Percentiles rank a stretch among this genome's conserved stretches.
Conservation (phyloP, 345 rosid genomes). For the Conringia planisiliqua region DNA sequence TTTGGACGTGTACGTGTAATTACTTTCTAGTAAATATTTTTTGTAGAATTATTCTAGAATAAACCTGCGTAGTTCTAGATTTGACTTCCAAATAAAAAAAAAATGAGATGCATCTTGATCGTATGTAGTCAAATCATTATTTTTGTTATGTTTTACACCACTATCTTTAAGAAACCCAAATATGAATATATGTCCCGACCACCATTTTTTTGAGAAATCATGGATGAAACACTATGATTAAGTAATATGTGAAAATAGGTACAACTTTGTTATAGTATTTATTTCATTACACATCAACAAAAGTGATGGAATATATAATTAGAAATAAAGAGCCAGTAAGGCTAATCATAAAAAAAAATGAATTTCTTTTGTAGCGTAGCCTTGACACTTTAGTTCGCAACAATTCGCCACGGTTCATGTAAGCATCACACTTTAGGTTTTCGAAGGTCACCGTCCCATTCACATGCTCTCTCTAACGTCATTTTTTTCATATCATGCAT, state of each 20-base stretch:
- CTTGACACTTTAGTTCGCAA: constrained; percentile 15
- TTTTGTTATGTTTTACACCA: background rate
- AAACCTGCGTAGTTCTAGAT: background rate
- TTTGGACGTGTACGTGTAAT: background rate
- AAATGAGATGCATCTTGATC: background rate
- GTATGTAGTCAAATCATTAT: background rate
- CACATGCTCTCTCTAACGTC: constrained; percentile 10
- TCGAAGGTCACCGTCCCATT: constrained; percentile 28
- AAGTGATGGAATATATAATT: background rate
- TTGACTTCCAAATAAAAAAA: background rate
- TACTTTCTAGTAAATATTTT: background rate
- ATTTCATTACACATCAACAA: background rate
- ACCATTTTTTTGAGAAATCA: background rate
- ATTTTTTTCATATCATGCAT: background rate
- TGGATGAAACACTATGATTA: background rate
- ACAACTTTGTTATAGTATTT: background rate
- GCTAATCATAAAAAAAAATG: constrained; percentile 8
- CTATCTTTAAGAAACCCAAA: background rate
- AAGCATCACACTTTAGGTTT: background rate
- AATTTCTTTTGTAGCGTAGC: background rate
- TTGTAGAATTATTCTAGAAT: background rate
- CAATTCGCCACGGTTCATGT: constrained; percentile 25
- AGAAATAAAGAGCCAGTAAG: background rate
- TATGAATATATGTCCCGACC: background rate
- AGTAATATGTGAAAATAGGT: background rate